These are phyloP conservation scores for Orobanche coerulescens DNA, from an alignment of 257 asterid genomes.

Conservation along the genomic window DNA sequence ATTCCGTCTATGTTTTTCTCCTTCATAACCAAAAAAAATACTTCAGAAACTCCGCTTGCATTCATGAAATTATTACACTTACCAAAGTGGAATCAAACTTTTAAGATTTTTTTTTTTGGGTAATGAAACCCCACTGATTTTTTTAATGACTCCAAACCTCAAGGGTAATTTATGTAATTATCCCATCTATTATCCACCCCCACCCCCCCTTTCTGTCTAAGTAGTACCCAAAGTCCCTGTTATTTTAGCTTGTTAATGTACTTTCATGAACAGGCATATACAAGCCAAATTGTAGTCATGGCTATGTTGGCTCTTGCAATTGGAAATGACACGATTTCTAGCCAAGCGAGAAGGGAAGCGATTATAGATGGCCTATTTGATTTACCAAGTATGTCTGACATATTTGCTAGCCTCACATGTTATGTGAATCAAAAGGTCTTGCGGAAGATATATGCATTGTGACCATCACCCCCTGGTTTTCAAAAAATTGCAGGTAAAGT, in stretches of 20 bases:
- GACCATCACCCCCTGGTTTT: constrained; percentile 11
- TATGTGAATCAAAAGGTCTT: not conserved
- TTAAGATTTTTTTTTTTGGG: too few species aligned
- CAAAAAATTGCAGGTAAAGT: constrained; percentile 57
- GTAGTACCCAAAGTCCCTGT: not conserved
- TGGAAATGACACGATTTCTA: constrained; percentile 80
- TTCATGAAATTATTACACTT: too few species aligned
- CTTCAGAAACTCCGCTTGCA: too few species aligned
- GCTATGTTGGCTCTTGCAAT: constrained; percentile 96
- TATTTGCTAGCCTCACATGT: not conserved
- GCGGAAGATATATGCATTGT: not conserved
- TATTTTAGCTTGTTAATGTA: constrained; percentile 20
- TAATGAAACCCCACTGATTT: too few species aligned
- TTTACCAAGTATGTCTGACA: constrained; percentile 63
- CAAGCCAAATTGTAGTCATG: constrained; percentile 97
- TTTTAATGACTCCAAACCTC: too few species aligned
- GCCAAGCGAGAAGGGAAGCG: constrained; percentile 73
- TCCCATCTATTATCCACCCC: too few species aligned
- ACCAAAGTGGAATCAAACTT: too few species aligned
- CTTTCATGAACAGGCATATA: constrained; percentile 66
- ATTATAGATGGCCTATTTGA: constrained; percentile 81
- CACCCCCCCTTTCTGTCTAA: not conserved
- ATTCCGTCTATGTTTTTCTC: too few species aligned
- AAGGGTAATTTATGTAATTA: too few species aligned
- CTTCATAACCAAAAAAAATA: too few species aligned